These are phyloP conservation scores for Phalaenopsis hybrid DNA, from an alignment of 116 monocot species.

Conservation along the genomic window DNA sequence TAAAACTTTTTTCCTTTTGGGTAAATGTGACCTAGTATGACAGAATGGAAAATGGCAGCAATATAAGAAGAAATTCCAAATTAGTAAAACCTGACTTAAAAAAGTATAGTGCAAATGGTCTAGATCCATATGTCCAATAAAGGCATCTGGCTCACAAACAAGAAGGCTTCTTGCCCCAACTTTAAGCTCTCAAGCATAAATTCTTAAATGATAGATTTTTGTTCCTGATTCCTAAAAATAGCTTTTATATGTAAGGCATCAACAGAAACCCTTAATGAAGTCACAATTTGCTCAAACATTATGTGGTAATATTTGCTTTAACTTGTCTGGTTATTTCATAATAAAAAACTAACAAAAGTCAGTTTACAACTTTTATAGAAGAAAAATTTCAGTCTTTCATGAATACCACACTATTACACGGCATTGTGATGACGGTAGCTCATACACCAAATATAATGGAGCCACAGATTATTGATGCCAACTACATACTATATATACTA, in stretches of 20 bases:
- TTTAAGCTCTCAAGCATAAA: background rate
- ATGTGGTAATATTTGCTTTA: background rate
- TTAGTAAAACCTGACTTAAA: background rate
- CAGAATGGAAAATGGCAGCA: background rate
- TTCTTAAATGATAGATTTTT: conserved; percentile 1
- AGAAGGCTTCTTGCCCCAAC: background rate
- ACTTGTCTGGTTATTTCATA: background rate
- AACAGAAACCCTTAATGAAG: background rate
- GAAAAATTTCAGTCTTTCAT: background rate
- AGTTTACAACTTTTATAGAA: background rate
- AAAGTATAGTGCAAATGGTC: background rate
- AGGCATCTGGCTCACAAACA: background rate
- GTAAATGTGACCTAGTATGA: background rate
- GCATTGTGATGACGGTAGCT: background rate
- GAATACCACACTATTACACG: too few relatives aligned
- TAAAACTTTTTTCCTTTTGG: background rate
- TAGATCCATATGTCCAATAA: background rate
- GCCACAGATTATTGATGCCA: background rate
- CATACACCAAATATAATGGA: background rate
- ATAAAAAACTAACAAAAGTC: background rate
- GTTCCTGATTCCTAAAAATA: background rate
- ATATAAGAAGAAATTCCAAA: background rate
- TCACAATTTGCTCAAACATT: background rate
- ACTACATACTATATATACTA: background rate
- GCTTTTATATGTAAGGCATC: background rate